These are phyloP conservation scores for Fusarium robinianum DNA, from an alignment of 2,329 filamentous ascomycete species.

Conservation along the genomic window DNA sequence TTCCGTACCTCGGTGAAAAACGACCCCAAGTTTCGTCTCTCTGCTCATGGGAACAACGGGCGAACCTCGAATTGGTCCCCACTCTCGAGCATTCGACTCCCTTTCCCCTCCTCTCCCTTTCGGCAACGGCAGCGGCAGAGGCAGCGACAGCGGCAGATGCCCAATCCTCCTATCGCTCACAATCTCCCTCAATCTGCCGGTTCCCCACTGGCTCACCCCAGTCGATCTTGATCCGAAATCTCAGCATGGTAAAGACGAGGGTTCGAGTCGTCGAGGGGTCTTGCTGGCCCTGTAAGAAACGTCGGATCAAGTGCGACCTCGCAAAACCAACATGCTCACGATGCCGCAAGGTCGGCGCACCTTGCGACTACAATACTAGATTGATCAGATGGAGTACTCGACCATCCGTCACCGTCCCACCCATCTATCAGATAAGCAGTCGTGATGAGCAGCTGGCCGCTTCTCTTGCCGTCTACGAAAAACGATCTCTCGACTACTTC, in stretches of 20 bases:
- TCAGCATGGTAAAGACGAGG: slow-evolving; percentile 19
- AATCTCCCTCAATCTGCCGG: not conserved
- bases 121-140: too few relatives aligned
- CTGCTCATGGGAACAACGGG: too few relatives aligned
- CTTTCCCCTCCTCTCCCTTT: too few relatives aligned
- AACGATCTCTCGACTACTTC: slow-evolving; percentile 41
- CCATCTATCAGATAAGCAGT: slow-evolving; percentile 36
- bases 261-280: slow-evolving; percentile 42
- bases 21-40: too few relatives aligned
- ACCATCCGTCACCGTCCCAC: slow-evolving; percentile 38
- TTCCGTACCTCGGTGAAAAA: too few relatives aligned
- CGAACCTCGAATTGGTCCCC: too few relatives aligned
- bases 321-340: slow-evolving; percentile 44
- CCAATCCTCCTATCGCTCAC: not conserved
- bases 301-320: slow-evolving; percentile 50
- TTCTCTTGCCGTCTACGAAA: slow-evolving; percentile 38
- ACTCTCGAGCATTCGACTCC: too few relatives aligned
- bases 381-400: slow-evolving; percentile 49
- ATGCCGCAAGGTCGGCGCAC: slow-evolving; percentile 38
- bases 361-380: slow-evolving; percentile 41
- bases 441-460: slow-evolving; percentile 34
- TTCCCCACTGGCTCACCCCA: too few relatives aligned
- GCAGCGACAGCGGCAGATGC: too few relatives aligned
- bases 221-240: not conserved
- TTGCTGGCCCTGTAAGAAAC: slow-evolving; percentile 51